phyloP scores from a whole-genome alignment of 257 asterid species.

The Primulina eburnea region DNA sequence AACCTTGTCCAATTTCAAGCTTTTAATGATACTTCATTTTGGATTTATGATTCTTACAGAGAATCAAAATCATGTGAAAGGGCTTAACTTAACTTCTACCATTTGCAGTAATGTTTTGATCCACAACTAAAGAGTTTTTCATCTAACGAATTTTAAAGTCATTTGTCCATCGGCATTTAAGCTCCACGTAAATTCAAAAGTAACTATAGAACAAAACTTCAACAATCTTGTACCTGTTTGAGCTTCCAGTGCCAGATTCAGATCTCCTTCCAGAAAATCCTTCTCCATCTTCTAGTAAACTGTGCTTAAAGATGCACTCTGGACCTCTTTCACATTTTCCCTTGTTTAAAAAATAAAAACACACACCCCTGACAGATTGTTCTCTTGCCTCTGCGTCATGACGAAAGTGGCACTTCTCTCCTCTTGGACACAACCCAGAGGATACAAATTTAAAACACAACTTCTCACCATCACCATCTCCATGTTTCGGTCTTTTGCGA shows the following conservation, averaged over 20 bases:
- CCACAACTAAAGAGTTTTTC: not conserved
- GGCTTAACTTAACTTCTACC: no score
- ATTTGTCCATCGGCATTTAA: slow-evolving; percentile 15
- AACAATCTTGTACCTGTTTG: slow-evolving; percentile 49
- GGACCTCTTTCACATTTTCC: slow-evolving; percentile 96
- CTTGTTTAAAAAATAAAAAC: slow-evolving; percentile 92
- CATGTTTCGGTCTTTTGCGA: slow-evolving; percentile 72
- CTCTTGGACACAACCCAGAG: slow-evolving; percentile 90
- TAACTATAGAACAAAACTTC: slow-evolving; percentile 4
- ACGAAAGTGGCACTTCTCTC: slow-evolving; percentile 73
- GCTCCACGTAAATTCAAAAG: slow-evolving; percentile 12
- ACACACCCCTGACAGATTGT: slow-evolving; percentile 83
- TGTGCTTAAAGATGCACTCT: slow-evolving; percentile 86
- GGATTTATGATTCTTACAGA: not conserved
- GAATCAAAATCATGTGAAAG: not conserved
- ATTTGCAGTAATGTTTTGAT: not conserved
- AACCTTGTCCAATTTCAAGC: not conserved
- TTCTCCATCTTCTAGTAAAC: slow-evolving; percentile 65
- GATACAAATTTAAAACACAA: slow-evolving; percentile 83
- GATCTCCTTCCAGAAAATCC: slow-evolving; percentile 45
- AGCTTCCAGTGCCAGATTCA: slow-evolving; percentile 46
- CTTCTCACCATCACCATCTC: slow-evolving; percentile 70
- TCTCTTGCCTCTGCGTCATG: slow-evolving; percentile 90
- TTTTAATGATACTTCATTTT: not conserved
- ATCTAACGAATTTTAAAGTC: no score